Conservation (phyloP, 345 rosid genomes). For the Fremontodendron californicum region DNA sequence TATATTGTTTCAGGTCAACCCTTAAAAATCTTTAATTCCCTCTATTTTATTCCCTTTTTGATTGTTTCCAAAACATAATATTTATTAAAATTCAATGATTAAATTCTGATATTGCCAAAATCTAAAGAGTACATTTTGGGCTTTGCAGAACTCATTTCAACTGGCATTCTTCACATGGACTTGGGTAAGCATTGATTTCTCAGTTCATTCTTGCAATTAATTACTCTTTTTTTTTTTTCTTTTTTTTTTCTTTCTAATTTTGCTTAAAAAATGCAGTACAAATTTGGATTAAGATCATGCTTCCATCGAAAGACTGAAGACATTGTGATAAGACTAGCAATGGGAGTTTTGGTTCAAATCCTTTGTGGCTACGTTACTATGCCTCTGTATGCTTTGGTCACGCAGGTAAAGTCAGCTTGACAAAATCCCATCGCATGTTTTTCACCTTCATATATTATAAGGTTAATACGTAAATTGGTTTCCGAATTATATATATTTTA, state of each 20-base stretch:
- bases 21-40: background rate
- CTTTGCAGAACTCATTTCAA: constrained; percentile 76
- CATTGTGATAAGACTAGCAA: constrained; percentile 39
- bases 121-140: background rate
- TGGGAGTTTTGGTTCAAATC: constrained; percentile 45
- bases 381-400: constrained; percentile 64
- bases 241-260: background rate
- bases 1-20: constrained; percentile 50
- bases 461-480: no score
- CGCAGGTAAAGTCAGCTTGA: constrained; percentile 57
- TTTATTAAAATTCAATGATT: background rate
- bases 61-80: background rate
- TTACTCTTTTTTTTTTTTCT: background rate
- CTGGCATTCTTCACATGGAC: constrained; percentile 90
- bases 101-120: background rate
- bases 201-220: background rate
- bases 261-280: constrained; percentile 36
- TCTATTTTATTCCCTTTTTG: background rate
- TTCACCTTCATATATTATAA: no score
- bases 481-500: no score
- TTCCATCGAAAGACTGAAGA: constrained; percentile 43
- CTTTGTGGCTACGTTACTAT: constrained; percentile 61
- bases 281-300: constrained; percentile 57
- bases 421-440: background rate
- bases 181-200: constrained; percentile 44